A percentile compares a stretch with the other conserved stretches of the same genome.
These are phyloP conservation scores for Suhomyces terraborum DNA, from an alignment of 1,139 yeast species.

Conservation along the genomic window DNA sequence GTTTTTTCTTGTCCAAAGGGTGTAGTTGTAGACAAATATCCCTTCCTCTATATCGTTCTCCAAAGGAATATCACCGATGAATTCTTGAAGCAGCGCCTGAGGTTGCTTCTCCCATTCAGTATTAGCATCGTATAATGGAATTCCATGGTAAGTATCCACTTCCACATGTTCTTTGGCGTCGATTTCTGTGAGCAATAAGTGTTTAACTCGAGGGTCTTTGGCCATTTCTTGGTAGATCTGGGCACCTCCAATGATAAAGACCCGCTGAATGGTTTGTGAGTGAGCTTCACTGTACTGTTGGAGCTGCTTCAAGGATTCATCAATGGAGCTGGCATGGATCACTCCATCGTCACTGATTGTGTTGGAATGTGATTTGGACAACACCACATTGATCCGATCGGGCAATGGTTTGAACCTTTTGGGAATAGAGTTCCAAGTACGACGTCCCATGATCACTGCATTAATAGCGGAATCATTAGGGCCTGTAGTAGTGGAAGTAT, in stretches of 20 bases:
- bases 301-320: conserved; percentile 40
- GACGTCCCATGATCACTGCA: conserved; percentile 94
- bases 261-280: conserved; percentile 45
- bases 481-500: too few relatives aligned
- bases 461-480: conserved; percentile 40
- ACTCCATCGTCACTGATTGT: conserved; percentile 31
- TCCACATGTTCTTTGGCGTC: conserved; percentile 39
- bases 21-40: conserved; percentile 50
- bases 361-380: conserved; percentile 51
- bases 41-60: conserved; percentile 49
- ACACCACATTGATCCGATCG: conserved; percentile 70
- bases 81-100: conserved; percentile 37
- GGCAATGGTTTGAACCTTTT: conserved; percentile 78
- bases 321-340: conserved; percentile 48
- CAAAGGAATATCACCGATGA: conserved; percentile 44
- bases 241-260: conserved; percentile 92
- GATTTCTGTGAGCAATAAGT: conserved; percentile 77
- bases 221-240: conserved; percentile 70
- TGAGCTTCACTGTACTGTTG: conserved; percentile 13
- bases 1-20: conserved; percentile 45
- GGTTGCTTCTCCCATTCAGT: conserved; percentile 40
- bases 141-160: conserved; percentile 66
- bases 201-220: conserved; percentile 46
- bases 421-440: conserved; percentile 96
- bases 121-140: conserved; percentile 30